phyloP scores from a whole-genome alignment of 1,284 basidiomycete species.

The Fomitopsis palustris region DNA sequence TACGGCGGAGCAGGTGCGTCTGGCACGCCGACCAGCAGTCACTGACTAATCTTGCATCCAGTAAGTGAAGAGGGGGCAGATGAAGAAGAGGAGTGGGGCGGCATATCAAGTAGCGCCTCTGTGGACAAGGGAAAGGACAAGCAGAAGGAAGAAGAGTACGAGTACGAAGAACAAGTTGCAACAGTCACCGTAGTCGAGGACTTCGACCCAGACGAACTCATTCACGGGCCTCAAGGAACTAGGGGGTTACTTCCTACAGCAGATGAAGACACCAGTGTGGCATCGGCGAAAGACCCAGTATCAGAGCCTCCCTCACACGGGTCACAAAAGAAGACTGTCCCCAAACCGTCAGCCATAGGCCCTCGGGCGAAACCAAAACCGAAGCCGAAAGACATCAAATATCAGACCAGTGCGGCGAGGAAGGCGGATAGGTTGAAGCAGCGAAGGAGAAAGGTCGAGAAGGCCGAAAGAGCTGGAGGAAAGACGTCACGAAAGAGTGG shows the following conservation, averaged over 20 bases:
- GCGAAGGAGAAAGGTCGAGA: constrained; percentile 56
- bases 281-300: not conserved
- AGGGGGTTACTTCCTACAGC: not conserved
- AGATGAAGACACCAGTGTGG: not conserved
- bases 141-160: constrained; percentile 59
- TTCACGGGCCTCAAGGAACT: constrained; percentile 38
- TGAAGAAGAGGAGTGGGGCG: constrained; percentile 43
- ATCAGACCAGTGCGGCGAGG: constrained; percentile 62
- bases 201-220: constrained; percentile 62
- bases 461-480: constrained; percentile 63
- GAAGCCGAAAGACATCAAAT: constrained; percentile 48
- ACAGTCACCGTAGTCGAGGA: constrained; percentile 82
- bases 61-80: constrained; percentile 19
- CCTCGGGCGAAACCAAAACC: constrained; percentile 14
- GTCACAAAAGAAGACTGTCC: too few relatives aligned
- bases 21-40: not conserved
- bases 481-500: constrained; percentile 44
- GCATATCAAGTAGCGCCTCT: constrained; percentile 29
- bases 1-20: constrained; percentile 47
- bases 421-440: constrained; percentile 55
- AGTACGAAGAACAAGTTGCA: constrained; percentile 74
- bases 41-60: not conserved
- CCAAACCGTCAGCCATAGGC: not conserved
- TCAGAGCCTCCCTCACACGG: not conserved
- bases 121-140: constrained; percentile 26